These are phyloP conservation scores for Rhizophagus sp. DNA, from an alignment of 192 early-diverging fungal species.

Conservation along the genomic window DNA sequence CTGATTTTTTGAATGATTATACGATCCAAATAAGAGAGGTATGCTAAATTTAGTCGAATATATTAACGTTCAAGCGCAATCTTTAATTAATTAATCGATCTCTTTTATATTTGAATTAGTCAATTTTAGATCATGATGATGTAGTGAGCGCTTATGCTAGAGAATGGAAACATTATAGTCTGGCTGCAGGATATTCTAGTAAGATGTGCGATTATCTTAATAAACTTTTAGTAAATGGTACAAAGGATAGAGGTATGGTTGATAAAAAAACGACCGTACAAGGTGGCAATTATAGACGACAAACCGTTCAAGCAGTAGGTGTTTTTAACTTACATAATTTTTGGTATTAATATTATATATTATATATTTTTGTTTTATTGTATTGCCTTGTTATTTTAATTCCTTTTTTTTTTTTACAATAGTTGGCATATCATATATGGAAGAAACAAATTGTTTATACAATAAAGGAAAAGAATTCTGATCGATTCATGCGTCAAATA, in stretches of 20 bases:
- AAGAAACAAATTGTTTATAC: constrained; percentile 62
- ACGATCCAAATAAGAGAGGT: constrained; percentile 55
- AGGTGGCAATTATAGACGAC: constrained; percentile 53
- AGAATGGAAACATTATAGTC: constrained; percentile 66
- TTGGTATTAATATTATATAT: background rate
- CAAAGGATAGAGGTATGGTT: constrained; percentile 25
- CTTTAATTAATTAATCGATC: background rate
- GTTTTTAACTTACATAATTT: background rate
- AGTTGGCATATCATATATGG: constrained; percentile 78
- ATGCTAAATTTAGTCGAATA: constrained; percentile 13
- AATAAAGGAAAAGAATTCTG: constrained; percentile 58
- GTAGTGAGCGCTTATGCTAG: constrained; percentile 65
- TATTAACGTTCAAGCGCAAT: background rate
- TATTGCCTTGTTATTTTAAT: too few species aligned
- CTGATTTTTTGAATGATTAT: constrained; percentile 65
- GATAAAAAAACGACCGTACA: constrained; percentile 43
- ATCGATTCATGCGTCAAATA: constrained; percentile 68
- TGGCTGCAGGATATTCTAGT: constrained; percentile 61
- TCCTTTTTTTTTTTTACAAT: background rate
- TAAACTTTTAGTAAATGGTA: constrained; percentile 46
- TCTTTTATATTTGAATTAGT: constrained; percentile 37
- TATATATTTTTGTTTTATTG: background rate
- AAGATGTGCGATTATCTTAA: constrained; percentile 75
- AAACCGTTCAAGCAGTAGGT: constrained; percentile 66
- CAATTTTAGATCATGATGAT: constrained; percentile 65